Percentiles rank a stretch among this genome's conserved stretches.
Evolutionary conservation across 2,329 filamentous ascomycete species (phyloP).

Genomic region (Apiospora malaysiana): DNA sequence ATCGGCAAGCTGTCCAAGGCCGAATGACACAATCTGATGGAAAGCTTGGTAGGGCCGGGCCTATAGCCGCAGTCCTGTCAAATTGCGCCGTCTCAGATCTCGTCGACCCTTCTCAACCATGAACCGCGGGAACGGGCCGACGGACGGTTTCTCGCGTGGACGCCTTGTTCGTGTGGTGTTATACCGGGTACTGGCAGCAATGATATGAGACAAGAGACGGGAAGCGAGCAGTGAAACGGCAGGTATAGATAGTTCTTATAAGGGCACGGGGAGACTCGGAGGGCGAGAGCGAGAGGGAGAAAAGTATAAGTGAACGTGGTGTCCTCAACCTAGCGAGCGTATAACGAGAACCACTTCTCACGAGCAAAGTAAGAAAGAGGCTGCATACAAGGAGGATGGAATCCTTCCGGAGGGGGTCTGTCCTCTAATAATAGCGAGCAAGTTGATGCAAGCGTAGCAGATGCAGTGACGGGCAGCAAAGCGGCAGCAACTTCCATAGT

Average conservation of each 20-base stretch:
- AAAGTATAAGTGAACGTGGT: neutral
- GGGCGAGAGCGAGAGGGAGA: neutral
- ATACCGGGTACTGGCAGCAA: neutral
- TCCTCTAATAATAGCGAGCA: neutral
- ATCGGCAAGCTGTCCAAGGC: neutral
- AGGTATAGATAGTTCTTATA: neutral
- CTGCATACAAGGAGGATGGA: neutral
- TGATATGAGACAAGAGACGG: neutral
- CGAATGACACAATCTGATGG: conserved; percentile 10
- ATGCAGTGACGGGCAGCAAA: neutral
- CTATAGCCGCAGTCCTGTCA: neutral
- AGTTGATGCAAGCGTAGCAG: neutral
- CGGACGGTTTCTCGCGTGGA: conserved; percentile 14
- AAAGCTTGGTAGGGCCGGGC: conserved; percentile 5
- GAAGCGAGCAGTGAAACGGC: neutral
- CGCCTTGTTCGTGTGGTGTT: conserved; percentile 16
- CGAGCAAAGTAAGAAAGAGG: neutral
- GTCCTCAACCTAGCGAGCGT: neutral
- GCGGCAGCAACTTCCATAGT: neutral
- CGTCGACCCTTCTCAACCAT: neutral
- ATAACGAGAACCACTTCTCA: neutral
- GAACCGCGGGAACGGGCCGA: conserved; percentile 14
- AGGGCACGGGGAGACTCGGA: neutral
- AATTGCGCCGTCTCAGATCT: neutral
- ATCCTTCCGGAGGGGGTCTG: conserved; percentile 12